Evolutionary conservation across 495 filamentous ascomycete species (phyloP).

Genomic region (Aspergillus wentii): DNA sequence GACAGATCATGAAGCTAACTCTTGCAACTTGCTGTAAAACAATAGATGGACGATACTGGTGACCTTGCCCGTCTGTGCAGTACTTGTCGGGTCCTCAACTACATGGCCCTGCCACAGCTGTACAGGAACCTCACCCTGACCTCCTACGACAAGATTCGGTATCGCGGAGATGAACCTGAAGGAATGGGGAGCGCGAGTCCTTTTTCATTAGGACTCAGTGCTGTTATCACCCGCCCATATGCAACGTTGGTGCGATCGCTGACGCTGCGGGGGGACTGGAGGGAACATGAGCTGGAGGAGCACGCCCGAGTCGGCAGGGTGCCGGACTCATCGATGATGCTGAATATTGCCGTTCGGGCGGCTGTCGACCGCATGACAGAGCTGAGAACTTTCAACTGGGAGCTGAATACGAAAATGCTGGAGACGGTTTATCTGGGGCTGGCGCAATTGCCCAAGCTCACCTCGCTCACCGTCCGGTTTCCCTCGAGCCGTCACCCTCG

Average conservation of each 20-base stretch:
- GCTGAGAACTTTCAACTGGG: conserved; percentile 56
- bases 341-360: conserved; percentile 54
- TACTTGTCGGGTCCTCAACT: conserved; percentile 59
- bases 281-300: conserved; percentile 52
- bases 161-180: conserved; percentile 53
- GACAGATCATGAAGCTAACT: conserved; percentile 3
- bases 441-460: conserved; percentile 42
- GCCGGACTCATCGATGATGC: conserved; percentile 59
- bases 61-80: conserved; percentile 55
- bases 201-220: conserved; percentile 59
- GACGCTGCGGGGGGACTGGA: conserved; percentile 52
- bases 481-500: conserved; percentile 52
- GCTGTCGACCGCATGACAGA: conserved; percentile 55
- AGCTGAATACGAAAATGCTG: conserved; percentile 59
- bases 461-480: conserved; percentile 50
- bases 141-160: conserved; percentile 58
- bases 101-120: conserved; percentile 59
- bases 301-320: conserved; percentile 52
- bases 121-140: conserved; percentile 52
- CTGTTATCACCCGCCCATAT: conserved; percentile 51
- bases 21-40: conserved; percentile 3
- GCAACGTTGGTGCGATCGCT: conserved; percentile 49
- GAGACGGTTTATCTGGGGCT: conserved; percentile 55
- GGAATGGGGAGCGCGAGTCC: conserved; percentile 58
- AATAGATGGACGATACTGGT: conserved; percentile 48